Evolutionary conservation across 148 eudicot species (phyloP), one percentile per base, ranked within the genome.

Genomic region (Camellia granthamiana): DNA sequence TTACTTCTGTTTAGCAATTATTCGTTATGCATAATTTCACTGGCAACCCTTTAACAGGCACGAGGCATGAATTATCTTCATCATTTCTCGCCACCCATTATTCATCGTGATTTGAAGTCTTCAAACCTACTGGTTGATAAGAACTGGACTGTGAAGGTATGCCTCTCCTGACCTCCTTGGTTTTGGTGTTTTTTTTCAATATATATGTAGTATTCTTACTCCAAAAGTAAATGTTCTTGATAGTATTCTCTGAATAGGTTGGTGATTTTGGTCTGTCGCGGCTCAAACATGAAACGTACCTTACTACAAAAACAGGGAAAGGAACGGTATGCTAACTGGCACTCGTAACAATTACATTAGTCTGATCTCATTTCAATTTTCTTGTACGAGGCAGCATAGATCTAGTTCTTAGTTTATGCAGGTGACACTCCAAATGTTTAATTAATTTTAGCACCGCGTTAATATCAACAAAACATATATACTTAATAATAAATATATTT

Each of bases 211-310:
- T 58, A 19, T 46, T 65, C 15, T 74, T 43, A 16, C 38, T 30
- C 44, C 7, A 8, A 2, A 16, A 51, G 41, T 43, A 70, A 65
- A 16, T 71, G 7, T 56, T 60, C 23, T 72, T 14, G 12, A 5
- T 77, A 78, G 51, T 54, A 30, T 44, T 61, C 21, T 19, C 59
- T 73, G 75, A 74, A 80, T 84, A 96, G 99, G 99, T 96, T 83
- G 98, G 97, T 76, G 99, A 96, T 82, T 96, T 96, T 86, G 99
- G 98, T 74, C 92, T 96, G 82, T 96, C 99, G n/a, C 97, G 98
- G 77, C 89, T 96, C 73, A 96, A 96, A 73, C 91, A 90, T 74
- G 99, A 92, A 80, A 91, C 95, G 15, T 94, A 82, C 78, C 89
- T 96, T 52, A 84, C 89, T 62, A 90, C 99, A 81, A 92, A 86